Evolutionary conservation across 192 early-diverging fungal species (phyloP).

Genomic region (Pilaira anomala): DNA sequence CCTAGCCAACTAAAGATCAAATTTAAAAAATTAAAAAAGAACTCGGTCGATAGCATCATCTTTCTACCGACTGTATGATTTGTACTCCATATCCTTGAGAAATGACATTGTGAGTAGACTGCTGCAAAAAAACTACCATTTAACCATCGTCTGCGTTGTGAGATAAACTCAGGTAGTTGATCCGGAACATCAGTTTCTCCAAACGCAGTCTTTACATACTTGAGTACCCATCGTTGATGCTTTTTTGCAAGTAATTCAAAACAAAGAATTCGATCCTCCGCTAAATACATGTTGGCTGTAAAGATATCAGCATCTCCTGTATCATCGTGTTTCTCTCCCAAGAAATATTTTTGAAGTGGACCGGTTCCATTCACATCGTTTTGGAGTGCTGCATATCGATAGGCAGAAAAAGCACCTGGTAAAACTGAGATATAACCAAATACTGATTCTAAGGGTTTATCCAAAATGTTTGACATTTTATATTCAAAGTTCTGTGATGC

Average conservation of each 20-base stretch:
- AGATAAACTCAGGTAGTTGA: conserved; percentile 58
- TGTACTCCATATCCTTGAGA: conserved; percentile 58
- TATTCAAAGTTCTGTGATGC: conserved; percentile 98
- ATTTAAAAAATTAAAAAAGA: conserved; percentile 79
- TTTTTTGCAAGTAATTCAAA: conserved; percentile 78
- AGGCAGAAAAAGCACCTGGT: conserved; percentile 95
- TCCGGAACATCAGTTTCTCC: conserved; percentile 82
- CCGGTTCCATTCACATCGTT: conserved; percentile 52
- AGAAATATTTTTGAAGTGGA: conserved; percentile 83
- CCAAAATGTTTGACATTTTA: conserved; percentile 96
- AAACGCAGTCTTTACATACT: conserved; percentile 66
- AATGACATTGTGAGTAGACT: conserved; percentile 64
- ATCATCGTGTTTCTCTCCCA: conserved; percentile 80
- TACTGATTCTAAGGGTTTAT: conserved; percentile 93
- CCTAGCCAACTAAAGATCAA: conserved; percentile 92
- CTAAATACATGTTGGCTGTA: conserved; percentile 65
- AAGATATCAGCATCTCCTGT: conserved; percentile 58
- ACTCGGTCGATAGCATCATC: conserved; percentile 69
- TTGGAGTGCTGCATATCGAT: conserved; percentile 82
- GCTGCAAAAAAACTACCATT: conserved; percentile 81
- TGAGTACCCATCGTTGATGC: conserved; percentile 58
- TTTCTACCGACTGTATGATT: conserved; percentile 68
- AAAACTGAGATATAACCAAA: conserved; percentile 96
- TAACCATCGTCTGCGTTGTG: conserved; percentile 83
- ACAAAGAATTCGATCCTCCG: conserved; percentile 75